Conservation (phyloP, 331 rosid species). For the Arachis monticola region DNA sequence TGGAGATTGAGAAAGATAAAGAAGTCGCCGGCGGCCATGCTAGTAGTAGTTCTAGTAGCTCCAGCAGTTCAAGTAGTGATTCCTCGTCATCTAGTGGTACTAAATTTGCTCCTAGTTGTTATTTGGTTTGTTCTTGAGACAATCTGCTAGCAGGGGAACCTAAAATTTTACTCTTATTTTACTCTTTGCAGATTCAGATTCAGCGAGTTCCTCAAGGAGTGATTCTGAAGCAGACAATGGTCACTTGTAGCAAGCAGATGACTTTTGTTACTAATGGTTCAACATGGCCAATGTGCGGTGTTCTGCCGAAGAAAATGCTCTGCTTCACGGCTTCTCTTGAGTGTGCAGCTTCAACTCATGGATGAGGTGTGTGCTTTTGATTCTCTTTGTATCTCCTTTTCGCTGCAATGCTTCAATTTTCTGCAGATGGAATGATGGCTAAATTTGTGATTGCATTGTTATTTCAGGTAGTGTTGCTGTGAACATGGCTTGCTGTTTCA, state of each 20-base stretch:
- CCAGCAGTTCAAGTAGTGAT: constrained; percentile 79
- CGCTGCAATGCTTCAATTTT: not conserved
- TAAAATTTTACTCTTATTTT: constrained; percentile 1
- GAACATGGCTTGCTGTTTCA: constrained; percentile 38
- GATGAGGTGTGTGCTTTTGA: constrained; percentile 32
- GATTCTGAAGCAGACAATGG: constrained; percentile 89
- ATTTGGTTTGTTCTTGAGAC: not conserved
- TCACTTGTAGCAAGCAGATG: constrained; percentile 52
- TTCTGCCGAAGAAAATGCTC: constrained; percentile 33
- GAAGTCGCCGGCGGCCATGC: constrained; percentile 66
- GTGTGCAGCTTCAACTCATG: not conserved
- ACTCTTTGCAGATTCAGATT: constrained; percentile 73
- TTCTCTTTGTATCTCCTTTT: not conserved
- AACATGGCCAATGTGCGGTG: constrained; percentile 17
- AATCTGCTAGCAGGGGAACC: not conserved
- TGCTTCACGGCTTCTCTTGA: constrained; percentile 42
- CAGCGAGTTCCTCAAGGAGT: constrained; percentile 92
- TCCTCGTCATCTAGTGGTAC: constrained; percentile 92
- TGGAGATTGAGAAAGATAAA: constrained; percentile 87
- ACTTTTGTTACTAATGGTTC: constrained; percentile 19
- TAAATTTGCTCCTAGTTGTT: not conserved
- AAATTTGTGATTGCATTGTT: constrained; percentile 14
- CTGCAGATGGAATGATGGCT: not conserved
- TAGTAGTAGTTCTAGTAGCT: constrained; percentile 75
- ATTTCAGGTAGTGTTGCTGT: constrained; percentile 43